A percentile compares a stretch with the other conserved stretches of the same genome.
Conservation (phyloP, 106 monocot genomes). For the Triglochin maritima region DNA sequence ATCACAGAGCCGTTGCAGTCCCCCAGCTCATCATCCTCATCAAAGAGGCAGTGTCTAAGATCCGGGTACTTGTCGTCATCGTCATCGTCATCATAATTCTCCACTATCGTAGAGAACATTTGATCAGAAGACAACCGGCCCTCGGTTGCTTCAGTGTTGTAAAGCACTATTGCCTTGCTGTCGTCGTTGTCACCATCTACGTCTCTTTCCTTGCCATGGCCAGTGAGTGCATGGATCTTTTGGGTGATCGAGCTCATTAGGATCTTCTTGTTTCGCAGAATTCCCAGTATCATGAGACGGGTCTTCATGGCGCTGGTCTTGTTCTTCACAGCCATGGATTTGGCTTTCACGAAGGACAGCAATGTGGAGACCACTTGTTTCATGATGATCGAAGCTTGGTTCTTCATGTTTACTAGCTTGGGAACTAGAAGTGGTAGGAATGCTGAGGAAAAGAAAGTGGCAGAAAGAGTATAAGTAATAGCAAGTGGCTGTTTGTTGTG, state of each 20-base stretch:
- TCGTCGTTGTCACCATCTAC: background rate
- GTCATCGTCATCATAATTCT: constrained; percentile 2
- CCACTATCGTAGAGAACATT: background rate
- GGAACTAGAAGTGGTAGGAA: background rate
- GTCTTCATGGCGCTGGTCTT: constrained; percentile 50
- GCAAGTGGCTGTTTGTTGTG: background rate
- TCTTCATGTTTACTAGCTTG: constrained; percentile 12
- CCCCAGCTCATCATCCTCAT: constrained; percentile 6
- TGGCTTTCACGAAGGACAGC: constrained; percentile 31
- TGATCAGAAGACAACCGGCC: too few species aligned
- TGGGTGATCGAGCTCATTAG: constrained; percentile 35
- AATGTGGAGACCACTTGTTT: constrained; percentile 21
- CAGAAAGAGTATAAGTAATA: background rate
- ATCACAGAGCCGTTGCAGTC: constrained; percentile 19
- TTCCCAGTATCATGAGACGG: constrained; percentile 33
- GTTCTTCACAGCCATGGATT: constrained; percentile 39
- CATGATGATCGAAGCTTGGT: constrained; percentile 7
- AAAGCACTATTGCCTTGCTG: constrained; percentile 17
- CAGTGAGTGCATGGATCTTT: constrained; percentile 45
- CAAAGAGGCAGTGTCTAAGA: constrained; percentile 18
- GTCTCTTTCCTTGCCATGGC: constrained; percentile 4
- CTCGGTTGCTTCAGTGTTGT: constrained; percentile 2
- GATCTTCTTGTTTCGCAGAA: constrained; percentile 45
- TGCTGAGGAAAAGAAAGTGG: background rate
- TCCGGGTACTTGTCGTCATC: constrained; percentile 26